These are phyloP conservation scores for Calonectria crousiana DNA, from an alignment of 2,329 filamentous ascomycete species.

Conservation along the genomic window DNA sequence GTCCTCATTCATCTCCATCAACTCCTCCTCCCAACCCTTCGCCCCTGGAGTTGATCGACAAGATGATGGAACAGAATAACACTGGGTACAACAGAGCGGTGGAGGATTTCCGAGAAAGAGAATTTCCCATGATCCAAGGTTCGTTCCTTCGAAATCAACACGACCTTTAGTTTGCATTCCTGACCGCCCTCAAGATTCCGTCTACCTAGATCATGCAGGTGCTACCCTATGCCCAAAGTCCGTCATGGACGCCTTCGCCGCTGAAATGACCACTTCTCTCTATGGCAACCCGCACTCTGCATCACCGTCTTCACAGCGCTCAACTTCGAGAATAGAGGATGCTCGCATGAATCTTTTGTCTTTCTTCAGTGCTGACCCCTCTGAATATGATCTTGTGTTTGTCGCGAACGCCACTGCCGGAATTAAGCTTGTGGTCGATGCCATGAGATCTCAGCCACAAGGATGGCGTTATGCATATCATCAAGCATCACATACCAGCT, in stretches of 20 bases:
- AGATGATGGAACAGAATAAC: slow-evolving; percentile 14
- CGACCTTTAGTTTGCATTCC: not conserved
- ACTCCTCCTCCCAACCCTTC: not conserved
- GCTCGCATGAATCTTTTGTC: slow-evolving; percentile 76
- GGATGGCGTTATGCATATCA: slow-evolving; percentile 90
- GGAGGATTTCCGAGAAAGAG: slow-evolving; percentile 67
- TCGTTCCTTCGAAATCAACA: slow-evolving; percentile 23
- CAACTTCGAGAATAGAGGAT: slow-evolving; percentile 81
- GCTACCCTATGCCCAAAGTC: slow-evolving; percentile 87
- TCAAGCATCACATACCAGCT: slow-evolving; percentile 84
- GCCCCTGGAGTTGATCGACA: not conserved
- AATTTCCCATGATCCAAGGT: slow-evolving; percentile 81
- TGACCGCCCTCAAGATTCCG: slow-evolving; percentile 64
- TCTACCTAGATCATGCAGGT: slow-evolving; percentile 96
- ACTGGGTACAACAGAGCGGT: slow-evolving; percentile 69
- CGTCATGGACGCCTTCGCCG: slow-evolving; percentile 81
- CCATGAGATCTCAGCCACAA: slow-evolving; percentile 73
- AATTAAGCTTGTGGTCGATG: slow-evolving; percentile 87
- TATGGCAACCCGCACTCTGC: slow-evolving; percentile 95
- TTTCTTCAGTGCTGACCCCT: slow-evolving; percentile 85
- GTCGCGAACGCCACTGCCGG: slow-evolving; percentile 93
- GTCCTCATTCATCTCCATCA: not conserved
- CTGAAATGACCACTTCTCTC: slow-evolving; percentile 82
- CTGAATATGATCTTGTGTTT: slow-evolving; percentile 89
- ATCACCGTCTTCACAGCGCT: slow-evolving; percentile 82